A percentile compares a stretch with the other conserved stretches of the same genome.
Evolutionary conservation across 2,329 filamentous ascomycete genomes (phyloP).

Genomic region (Aspergillus caelatus): DNA sequence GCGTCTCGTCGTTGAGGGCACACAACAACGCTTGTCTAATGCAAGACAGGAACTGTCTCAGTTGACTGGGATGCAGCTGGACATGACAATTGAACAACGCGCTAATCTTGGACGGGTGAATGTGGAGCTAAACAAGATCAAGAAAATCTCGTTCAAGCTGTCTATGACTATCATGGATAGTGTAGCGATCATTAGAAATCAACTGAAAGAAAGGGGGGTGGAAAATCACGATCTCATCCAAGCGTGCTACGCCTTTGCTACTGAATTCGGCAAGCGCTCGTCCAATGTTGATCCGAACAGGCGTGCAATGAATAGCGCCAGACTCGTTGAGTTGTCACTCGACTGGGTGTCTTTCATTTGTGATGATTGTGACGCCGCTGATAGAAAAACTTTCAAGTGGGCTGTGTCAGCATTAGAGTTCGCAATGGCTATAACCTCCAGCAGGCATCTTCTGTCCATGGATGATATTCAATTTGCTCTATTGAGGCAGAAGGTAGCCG

Average conservation of each 20-base stretch:
- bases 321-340: constrained; percentile 86
- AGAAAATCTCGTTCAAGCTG: constrained; percentile 92
- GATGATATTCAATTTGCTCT: constrained; percentile 84
- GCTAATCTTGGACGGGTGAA: constrained; percentile 95
- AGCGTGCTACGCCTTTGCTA: constrained; percentile 98
- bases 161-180: constrained; percentile 99
- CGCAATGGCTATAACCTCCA: constrained; percentile 94
- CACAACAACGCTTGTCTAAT: constrained; percentile 73
- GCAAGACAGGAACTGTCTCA: constrained; percentile 79
- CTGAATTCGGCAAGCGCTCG: constrained; percentile 94
- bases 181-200: constrained; percentile 86
- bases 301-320: constrained; percentile 95
- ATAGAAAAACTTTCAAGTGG: constrained; percentile 96
- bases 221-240: constrained; percentile 96
- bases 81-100: constrained; percentile 86
- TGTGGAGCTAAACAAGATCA: constrained; percentile 85
- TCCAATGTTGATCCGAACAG: constrained; percentile 93
- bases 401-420: constrained; percentile 94
- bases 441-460: constrained; percentile 88
- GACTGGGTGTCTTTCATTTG: constrained; percentile 99
- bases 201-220: constrained; percentile 69
- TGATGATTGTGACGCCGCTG: constrained; percentile 91
- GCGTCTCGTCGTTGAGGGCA: constrained; percentile 85
- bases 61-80: constrained; percentile 79
- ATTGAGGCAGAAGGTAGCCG: constrained; percentile 84